A percentile compares a stretch with the other conserved stretches of the same genome.
phyloP scores from a whole-genome alignment of 306 rosid genomes.

The Casuarina equisetifolia region DNA sequence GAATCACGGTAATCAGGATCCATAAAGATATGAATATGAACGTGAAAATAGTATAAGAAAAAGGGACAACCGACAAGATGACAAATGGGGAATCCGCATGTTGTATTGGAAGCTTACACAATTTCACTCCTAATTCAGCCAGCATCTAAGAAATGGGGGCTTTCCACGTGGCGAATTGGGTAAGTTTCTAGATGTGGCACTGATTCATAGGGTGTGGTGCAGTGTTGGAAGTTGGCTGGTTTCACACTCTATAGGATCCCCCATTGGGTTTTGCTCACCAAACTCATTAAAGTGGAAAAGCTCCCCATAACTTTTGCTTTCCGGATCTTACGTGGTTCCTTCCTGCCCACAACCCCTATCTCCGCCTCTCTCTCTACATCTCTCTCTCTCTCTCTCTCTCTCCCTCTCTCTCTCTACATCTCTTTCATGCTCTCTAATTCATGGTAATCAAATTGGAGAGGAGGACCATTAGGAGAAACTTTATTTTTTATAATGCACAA shows the following conservation, averaged over 20 bases:
- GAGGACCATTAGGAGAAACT: too few species aligned
- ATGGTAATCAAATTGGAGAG: neutral
- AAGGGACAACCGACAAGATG: slow-evolving; percentile 15
- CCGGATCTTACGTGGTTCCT: slow-evolving; percentile 39
- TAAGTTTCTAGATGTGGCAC: slow-evolving; percentile 25
- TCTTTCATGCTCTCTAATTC: neutral
- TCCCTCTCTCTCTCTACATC: neutral
- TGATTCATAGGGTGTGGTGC: slow-evolving; percentile 11
- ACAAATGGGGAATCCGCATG: slow-evolving; percentile 19
- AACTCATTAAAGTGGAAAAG: slow-evolving; percentile 38
- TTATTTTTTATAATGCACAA: too few species aligned
- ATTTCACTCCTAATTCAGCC: neutral
- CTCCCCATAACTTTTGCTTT: slow-evolving; percentile 32
- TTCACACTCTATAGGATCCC: slow-evolving; percentile 38
- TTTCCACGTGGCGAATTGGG: slow-evolving; percentile 32
- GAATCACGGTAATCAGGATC: slow-evolving; percentile 23
- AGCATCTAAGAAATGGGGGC: neutral
- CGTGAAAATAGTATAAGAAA: slow-evolving; percentile 26
- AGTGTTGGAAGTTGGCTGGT: slow-evolving; percentile 21
- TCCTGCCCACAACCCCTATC: slow-evolving; percentile 26
- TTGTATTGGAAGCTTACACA: slow-evolving; percentile 24
- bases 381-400: neutral
- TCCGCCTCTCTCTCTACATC: too few species aligned
- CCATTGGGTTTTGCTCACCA: slow-evolving; percentile 13
- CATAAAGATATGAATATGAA: slow-evolving; percentile 27